These are phyloP conservation scores for Geosmithia morbida DNA, from an alignment of 2,329 filamentous ascomycete species.

Conservation along the genomic window DNA sequence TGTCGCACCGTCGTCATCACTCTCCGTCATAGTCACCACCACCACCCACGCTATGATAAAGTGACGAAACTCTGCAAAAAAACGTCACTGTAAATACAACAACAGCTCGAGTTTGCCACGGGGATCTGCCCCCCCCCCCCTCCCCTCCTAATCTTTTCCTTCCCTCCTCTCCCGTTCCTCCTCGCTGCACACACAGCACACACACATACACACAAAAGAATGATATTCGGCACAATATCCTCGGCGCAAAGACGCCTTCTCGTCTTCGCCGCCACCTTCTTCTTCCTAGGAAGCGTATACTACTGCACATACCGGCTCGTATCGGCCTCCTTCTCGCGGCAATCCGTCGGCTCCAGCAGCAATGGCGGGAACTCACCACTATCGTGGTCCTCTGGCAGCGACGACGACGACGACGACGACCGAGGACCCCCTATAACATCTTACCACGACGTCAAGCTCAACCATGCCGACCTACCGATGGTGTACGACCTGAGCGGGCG, in stretches of 20 bases:
- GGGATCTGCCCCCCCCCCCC: no score
- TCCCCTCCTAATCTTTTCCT: not conserved
- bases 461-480: slow-evolving; percentile 20
- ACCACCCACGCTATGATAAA: no score
- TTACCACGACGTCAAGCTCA: slow-evolving; percentile 4
- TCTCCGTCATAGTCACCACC: no score
- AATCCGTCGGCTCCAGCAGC: not conserved
- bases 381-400: not conserved
- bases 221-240: not conserved
- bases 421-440: not conserved
- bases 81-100: no score
- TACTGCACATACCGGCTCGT: slow-evolving; percentile 18
- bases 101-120: no score
- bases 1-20: no score
- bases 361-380: not conserved
- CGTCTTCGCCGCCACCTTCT: slow-evolving; percentile 14
- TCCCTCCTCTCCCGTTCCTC: not conserved
- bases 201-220: not conserved
- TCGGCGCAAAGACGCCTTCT: slow-evolving; percentile 12
- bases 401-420: not conserved
- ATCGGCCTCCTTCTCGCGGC: slow-evolving; percentile 7
- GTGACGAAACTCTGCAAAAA: no score
- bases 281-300: slow-evolving; percentile 18
- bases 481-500: slow-evolving; percentile 23
- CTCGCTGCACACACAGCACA: not conserved